Conservation (phyloP, 2,329 filamentous ascomycete species). For the Emmonsiellopsis sp. region DNA sequence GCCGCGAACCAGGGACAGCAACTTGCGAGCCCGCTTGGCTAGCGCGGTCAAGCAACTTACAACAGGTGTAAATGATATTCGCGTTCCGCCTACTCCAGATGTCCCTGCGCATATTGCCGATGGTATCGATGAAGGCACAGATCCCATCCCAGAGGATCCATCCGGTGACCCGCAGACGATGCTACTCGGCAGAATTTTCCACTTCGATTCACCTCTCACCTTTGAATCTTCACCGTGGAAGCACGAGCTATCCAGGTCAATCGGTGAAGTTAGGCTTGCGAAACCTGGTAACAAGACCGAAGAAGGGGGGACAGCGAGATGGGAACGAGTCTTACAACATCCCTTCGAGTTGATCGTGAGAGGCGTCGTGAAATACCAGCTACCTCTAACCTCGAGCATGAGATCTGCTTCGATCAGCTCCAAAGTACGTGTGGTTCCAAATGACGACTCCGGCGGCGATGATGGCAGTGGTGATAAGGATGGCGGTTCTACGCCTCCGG, state of each 20-base stretch:
- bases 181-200: conserved; percentile 77
- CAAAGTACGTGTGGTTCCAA: conserved; percentile 30
- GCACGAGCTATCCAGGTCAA: conserved; percentile 59
- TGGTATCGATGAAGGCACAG: conserved; percentile 46
- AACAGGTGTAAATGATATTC: conserved; percentile 13
- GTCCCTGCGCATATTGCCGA: conserved; percentile 15
- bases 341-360: conserved; percentile 90
- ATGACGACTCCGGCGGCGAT: conserved; percentile 19
- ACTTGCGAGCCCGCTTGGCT: conserved; percentile 22
- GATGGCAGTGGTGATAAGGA: conserved; percentile 12
- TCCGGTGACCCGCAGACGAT: conserved; percentile 66
- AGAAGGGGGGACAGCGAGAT: conserved; percentile 68
- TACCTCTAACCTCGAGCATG: conserved; percentile 48
- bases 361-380: conserved; percentile 75
- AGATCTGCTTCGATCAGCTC: conserved; percentile 41
- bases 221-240: conserved; percentile 89
- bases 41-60: conserved; percentile 14
- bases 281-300: conserved; percentile 84
- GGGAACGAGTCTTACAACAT: conserved; percentile 83
- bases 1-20: conserved; percentile 19
- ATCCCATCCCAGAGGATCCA: conserved; percentile 48
- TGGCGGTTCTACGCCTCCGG: neutral
- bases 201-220: conserved; percentile 76
- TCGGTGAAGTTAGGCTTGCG: conserved; percentile 71
- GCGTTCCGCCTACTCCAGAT: conserved; percentile 10